These are phyloP conservation scores for Penicillium verhagenii DNA, from an alignment of 495 filamentous ascomycete species.

Conservation along the genomic window DNA sequence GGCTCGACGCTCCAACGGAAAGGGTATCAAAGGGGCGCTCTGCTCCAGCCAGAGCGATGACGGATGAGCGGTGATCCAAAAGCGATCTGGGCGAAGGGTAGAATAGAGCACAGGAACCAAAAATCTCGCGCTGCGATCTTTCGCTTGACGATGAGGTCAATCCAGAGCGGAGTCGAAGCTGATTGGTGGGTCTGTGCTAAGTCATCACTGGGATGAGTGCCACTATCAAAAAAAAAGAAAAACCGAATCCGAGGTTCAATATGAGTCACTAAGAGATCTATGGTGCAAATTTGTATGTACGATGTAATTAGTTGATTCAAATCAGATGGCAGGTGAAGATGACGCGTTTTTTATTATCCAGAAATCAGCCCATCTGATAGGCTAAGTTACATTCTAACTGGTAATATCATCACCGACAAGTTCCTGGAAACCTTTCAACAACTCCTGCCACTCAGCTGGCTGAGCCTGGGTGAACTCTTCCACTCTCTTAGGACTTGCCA, in stretches of 20 bases:
- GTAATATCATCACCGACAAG: slow-evolving; percentile 41
- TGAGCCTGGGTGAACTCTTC: slow-evolving; percentile 45
- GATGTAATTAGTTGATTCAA: too few relatives aligned
- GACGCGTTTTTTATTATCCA: too few relatives aligned
- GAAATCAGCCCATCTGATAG: too few relatives aligned
- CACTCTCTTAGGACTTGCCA: slow-evolving; percentile 53
- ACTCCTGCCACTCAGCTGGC: slow-evolving; percentile 43
- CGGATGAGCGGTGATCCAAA: neutral
- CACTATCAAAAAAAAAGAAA: neutral
- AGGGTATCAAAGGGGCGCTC: slow-evolving; percentile 18
- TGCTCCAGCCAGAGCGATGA: neutral
- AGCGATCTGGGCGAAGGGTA: slow-evolving; percentile 1
- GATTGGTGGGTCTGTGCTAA: slow-evolving; percentile 14
- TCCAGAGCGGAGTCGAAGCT: slow-evolving; percentile 6
- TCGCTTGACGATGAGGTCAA: slow-evolving; percentile 26
- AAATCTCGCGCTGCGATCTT: slow-evolving; percentile 13
- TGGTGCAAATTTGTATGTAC: too few relatives aligned
- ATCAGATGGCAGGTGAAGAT: too few relatives aligned
- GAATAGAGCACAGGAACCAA: slow-evolving; percentile 6
- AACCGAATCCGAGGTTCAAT: neutral
- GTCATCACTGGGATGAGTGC: slow-evolving; percentile 12
- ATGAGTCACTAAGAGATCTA: too few relatives aligned
- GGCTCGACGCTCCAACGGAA: neutral
- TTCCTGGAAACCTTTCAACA: slow-evolving; percentile 45
- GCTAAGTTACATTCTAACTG: neutral